Evolutionary conservation across 305 asterid genomes (phyloP).

Genomic region (Plantago coronopus): DNA sequence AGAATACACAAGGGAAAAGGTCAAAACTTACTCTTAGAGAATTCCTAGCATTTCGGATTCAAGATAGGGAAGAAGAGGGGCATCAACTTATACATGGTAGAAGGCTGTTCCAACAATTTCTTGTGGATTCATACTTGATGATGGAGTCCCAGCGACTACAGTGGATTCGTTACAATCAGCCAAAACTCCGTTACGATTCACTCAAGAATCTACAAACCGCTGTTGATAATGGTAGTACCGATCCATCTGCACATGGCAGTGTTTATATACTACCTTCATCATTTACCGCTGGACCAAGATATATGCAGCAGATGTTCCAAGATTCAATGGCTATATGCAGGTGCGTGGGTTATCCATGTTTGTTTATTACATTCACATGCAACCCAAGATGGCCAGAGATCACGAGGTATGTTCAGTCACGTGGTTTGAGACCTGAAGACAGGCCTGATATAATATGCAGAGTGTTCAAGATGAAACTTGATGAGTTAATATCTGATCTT

Average conservation of each 20-base stretch:
- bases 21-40: not conserved
- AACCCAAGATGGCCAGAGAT: not conserved
- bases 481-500: not conserved
- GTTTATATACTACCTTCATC: no score
- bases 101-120: not conserved
- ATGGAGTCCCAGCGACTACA: not conserved
- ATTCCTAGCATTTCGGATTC: not conserved
- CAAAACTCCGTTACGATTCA: no score
- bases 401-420: not conserved
- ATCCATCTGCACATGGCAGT: no score
- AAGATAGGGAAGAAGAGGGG: not conserved
- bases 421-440: not conserved
- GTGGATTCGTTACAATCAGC: not conserved
- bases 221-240: no score
- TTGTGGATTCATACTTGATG: not conserved
- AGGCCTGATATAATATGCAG: not conserved
- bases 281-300: no score
- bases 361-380: no score
- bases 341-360: no score
- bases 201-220: no score
- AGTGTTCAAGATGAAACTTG: constrained; percentile 1
- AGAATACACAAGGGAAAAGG: not conserved
- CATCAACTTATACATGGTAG: not conserved
- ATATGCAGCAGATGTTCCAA: no score
- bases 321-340: no score